Evolutionary conservation across 345 rosid genomes (phyloP).

Genomic region (Adansonia digitata): DNA sequence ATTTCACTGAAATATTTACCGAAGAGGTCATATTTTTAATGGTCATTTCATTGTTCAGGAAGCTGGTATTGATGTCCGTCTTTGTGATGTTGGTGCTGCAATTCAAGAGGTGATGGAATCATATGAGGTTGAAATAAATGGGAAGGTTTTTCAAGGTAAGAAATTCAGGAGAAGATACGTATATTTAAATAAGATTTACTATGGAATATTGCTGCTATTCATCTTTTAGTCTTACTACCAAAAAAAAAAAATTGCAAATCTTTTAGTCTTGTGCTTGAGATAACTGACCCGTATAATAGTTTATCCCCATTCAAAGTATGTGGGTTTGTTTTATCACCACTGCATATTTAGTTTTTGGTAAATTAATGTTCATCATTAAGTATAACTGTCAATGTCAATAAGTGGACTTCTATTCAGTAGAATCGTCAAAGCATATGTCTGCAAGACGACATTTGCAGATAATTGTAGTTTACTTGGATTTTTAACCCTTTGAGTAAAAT

Average conservation of each 20-base stretch:
- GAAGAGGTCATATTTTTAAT: neutral
- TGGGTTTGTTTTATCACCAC: neutral
- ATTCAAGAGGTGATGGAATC: constrained; percentile 99
- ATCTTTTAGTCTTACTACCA: neutral
- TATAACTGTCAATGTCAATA: neutral
- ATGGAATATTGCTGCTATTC: neutral
- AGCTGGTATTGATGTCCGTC: constrained; percentile 94
- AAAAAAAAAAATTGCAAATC: neutral
- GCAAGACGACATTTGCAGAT: neutral
- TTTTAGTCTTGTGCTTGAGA: neutral
- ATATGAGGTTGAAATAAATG: constrained; percentile 93
- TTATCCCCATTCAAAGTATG: neutral
- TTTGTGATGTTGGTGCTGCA: constrained; percentile 95
- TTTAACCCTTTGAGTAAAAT: neutral
- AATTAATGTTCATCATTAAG: neutral
- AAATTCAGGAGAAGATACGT: neutral
- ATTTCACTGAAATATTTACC: neutral
- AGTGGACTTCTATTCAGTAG: neutral
- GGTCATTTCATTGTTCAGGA: constrained; percentile 44
- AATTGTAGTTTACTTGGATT: neutral
- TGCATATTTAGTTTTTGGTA: neutral
- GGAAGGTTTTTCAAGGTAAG: constrained; percentile 86
- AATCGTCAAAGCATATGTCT: neutral
- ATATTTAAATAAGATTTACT: neutral
- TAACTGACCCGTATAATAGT: neutral